Percentiles rank a stretch among this genome's conserved stretches.
phyloP scores from a whole-genome alignment of 2,329 filamentous ascomycete genomes.

The Apiospora marii region DNA sequence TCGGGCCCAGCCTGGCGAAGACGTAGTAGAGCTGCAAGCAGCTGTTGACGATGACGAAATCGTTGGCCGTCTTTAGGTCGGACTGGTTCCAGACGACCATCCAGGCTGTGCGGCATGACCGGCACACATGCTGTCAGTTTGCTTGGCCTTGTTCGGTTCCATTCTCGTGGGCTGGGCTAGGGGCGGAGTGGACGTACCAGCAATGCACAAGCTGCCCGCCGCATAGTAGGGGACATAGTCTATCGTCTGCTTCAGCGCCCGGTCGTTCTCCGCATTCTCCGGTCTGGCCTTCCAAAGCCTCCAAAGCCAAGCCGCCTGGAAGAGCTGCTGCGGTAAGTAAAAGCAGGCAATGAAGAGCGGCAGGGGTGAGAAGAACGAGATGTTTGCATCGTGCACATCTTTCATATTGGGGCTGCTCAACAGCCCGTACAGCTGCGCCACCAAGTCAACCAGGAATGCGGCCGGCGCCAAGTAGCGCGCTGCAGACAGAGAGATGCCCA shows the following conservation, averaged over 20 bases:
- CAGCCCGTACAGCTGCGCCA: constrained; percentile 66
- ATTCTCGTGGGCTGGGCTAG: too few species aligned
- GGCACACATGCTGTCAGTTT: neutral
- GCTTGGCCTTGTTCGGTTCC: too few species aligned
- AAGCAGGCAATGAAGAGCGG: constrained; percentile 66
- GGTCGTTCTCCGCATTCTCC: constrained; percentile 45
- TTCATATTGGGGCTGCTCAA: constrained; percentile 65
- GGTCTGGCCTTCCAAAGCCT: constrained; percentile 58
- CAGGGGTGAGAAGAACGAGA: constrained; percentile 66
- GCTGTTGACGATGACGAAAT: constrained; percentile 65
- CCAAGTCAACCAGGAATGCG: constrained; percentile 64
- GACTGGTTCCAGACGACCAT: constrained; percentile 69
- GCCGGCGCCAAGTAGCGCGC: constrained; percentile 61
- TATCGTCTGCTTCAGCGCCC: constrained; percentile 57
- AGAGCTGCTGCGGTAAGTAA: constrained; percentile 68
- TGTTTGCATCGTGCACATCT: constrained; percentile 63
- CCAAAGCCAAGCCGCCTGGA: constrained; percentile 66
- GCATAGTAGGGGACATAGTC: constrained; percentile 63
- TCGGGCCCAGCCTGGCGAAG: constrained; percentile 53
- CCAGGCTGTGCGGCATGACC: constrained; percentile 50
- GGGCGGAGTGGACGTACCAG: constrained; percentile 48
- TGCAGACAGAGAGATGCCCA: constrained; percentile 62
- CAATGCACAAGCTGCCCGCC: constrained; percentile 66
- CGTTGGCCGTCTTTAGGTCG: constrained; percentile 57
- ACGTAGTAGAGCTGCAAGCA: constrained; percentile 63